Percentiles rank a stretch among this genome's conserved stretches.
Evolutionary conservation across 2,329 filamentous ascomycete species (phyloP).

Genomic region (Diaporthe amygdali): DNA sequence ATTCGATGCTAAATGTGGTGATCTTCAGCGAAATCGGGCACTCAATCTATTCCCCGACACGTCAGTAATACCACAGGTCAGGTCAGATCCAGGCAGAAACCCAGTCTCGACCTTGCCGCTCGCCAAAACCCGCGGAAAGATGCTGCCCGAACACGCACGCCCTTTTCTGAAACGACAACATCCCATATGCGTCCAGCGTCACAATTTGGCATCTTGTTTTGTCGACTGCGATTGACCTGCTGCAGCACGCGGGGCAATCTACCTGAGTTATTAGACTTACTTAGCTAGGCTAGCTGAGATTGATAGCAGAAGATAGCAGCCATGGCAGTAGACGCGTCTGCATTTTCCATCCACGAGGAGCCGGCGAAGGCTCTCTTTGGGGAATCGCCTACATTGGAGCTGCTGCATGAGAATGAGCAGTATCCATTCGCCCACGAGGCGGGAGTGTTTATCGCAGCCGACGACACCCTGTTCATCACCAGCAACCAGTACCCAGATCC

Average conservation of each 20-base stretch:
- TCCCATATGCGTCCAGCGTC: not conserved
- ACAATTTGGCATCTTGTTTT: not conserved
- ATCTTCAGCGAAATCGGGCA: not conserved
- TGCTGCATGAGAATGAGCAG: conserved; percentile 42
- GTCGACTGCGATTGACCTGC: no score
- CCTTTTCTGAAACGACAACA: not conserved
- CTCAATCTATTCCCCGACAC: not conserved
- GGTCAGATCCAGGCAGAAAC: not conserved
- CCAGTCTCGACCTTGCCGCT: not conserved
- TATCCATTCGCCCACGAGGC: conserved; percentile 58
- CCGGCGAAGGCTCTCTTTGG: conserved; percentile 37
- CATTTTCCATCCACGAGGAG: conserved; percentile 19
- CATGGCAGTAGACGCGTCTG: not conserved
- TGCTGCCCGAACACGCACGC: not conserved
- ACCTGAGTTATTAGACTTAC: no score
- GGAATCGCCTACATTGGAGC: conserved; percentile 38
- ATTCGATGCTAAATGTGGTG: not conserved
- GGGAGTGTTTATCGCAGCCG: conserved; percentile 10
- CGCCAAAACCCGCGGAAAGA: not conserved
- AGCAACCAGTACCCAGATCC: conserved; percentile 38
- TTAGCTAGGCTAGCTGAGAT: not conserved
- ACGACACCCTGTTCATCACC: conserved; percentile 34
- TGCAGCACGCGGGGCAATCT: no score
- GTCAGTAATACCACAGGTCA: not conserved
- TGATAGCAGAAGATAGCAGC: not conserved